Conservation (phyloP, 441 rosid species). For the Francoa sonchifolia region DNA sequence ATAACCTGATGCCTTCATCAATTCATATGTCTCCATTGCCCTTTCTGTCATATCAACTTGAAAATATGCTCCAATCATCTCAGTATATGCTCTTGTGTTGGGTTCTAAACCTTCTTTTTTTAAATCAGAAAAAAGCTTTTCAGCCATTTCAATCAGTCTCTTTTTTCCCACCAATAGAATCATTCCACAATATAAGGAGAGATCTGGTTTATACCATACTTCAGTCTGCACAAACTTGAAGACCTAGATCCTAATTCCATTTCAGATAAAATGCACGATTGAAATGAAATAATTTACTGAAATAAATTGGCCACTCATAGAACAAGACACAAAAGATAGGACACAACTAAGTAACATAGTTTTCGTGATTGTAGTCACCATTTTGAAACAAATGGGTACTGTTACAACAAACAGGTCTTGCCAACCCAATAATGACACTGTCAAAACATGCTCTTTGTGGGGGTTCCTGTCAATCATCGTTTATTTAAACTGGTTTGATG, state of each 20-base stretch:
- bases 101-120: conserved; percentile 32
- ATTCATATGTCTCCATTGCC: conserved; percentile 40
- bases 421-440: too few relatives aligned
- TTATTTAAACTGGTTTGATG: too few relatives aligned
- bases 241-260: conserved; percentile 29
- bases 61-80: conserved; percentile 51
- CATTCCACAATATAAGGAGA: conserved; percentile 27
- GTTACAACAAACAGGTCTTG: too few relatives aligned
- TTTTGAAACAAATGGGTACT: too few relatives aligned
- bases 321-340: too few relatives aligned
- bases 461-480: too few relatives aligned
- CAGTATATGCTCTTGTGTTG: conserved; percentile 37
- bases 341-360: too few relatives aligned
- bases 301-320: too few relatives aligned
- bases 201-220: conserved; percentile 39
- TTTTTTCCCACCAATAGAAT: conserved; percentile 37
- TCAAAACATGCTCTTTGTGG: too few relatives aligned
- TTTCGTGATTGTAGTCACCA: too few relatives aligned
- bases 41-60: conserved; percentile 31
- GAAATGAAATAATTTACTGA: too few relatives aligned
- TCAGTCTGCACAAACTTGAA: conserved; percentile 34
- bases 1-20: conserved; percentile 36
- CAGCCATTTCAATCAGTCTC: conserved; percentile 30
- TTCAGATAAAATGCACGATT: conserved; percentile 17
- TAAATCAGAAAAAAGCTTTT: conserved; percentile 27